Conservation (phyloP, 257 asterid species). For the Asclepias syriaca region DNA sequence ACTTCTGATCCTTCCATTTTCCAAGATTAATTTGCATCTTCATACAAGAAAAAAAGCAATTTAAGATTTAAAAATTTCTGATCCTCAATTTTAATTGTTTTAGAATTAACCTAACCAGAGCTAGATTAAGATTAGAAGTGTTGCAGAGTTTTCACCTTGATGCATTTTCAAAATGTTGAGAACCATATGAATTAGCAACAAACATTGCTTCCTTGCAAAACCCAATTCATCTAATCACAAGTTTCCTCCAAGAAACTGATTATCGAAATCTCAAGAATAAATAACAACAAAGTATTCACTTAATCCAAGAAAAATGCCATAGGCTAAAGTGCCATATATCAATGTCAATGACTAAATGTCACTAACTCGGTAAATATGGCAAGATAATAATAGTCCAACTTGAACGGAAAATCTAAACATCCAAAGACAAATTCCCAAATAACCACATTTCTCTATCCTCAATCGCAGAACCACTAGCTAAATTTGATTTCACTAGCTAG, state of each 20-base stretch:
- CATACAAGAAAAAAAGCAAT: not conserved
- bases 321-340: not conserved
- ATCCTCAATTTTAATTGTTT: constrained; percentile 1
- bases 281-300: not conserved
- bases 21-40: not conserved
- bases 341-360: not conserved
- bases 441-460: not conserved
- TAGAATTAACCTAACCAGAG: not conserved
- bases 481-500: not conserved
- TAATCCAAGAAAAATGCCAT: too few species aligned
- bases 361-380: not conserved
- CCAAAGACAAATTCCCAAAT: not conserved
- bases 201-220: not conserved
- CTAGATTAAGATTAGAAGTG: not conserved
- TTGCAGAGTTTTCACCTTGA: not conserved
- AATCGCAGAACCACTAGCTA: not conserved
- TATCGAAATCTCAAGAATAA: not conserved
- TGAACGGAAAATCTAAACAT: not conserved
- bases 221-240: not conserved
- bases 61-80: not conserved
- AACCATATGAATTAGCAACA: not conserved
- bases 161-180: not conserved
- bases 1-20: not conserved
- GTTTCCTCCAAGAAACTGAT: not conserved
- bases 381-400: not conserved